Evolutionary conservation across 345 rosid species (phyloP).

Genomic region (Brassica incana): DNA sequence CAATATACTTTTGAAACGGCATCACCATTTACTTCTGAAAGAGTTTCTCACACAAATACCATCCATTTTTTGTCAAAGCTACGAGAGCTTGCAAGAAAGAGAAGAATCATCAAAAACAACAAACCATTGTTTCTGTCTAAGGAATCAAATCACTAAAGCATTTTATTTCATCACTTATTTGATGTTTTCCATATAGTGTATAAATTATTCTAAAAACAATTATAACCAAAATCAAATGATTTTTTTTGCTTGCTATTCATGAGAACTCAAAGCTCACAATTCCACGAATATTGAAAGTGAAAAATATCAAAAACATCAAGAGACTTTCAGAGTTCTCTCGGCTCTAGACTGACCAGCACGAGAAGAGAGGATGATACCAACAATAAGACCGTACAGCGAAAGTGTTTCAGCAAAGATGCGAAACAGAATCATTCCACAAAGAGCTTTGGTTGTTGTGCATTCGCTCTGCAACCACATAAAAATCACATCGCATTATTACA

Average conservation of each 20-base stretch:
- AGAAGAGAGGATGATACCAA: slow-evolving; percentile 90
- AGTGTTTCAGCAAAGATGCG: slow-evolving; percentile 93
- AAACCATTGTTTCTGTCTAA: slow-evolving; percentile 24
- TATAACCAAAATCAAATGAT: slow-evolving; percentile 11
- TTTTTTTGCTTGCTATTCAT: slow-evolving; percentile 17
- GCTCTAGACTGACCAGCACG: slow-evolving; percentile 96
- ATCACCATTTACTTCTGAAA: background rate
- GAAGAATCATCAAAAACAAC: slow-evolving; percentile 45
- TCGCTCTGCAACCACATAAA: slow-evolving; percentile 58
- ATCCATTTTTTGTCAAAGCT: background rate
- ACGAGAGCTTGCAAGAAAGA: slow-evolving; percentile 48
- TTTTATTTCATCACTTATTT: background rate
- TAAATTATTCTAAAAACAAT: too few relatives aligned
- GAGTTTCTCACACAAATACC: background rate
- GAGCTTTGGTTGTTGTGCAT: slow-evolving; percentile 91
- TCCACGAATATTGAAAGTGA: slow-evolving; percentile 1
- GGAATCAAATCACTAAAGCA: background rate
- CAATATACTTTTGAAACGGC: background rate
- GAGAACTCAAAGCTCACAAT: slow-evolving; percentile 31
- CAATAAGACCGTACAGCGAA: slow-evolving; percentile 84
- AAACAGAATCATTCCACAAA: slow-evolving; percentile 92
- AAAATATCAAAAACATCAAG: slow-evolving; percentile 20
- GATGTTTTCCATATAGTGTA: background rate
- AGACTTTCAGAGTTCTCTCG: slow-evolving; percentile 38
- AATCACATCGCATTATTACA: background rate